phyloP scores from a whole-genome alignment of 441 rosid species.

The Biscutella auriculata region DNA sequence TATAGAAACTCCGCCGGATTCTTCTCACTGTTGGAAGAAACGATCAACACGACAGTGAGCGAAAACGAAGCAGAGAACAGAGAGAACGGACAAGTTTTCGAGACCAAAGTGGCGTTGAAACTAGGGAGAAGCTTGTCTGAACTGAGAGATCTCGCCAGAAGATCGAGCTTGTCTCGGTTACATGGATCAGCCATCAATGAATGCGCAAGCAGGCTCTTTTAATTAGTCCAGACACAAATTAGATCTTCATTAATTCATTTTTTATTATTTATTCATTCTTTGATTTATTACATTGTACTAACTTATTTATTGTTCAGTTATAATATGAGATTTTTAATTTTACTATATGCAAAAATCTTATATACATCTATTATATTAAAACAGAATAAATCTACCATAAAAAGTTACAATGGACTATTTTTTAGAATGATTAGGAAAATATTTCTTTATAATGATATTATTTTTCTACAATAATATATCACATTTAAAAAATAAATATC shows the following conservation, averaged over 20 bases:
- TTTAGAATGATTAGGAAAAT: too few species aligned
- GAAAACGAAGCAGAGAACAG: constrained; percentile 32
- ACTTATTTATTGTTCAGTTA: too few species aligned
- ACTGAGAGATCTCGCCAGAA: neutral
- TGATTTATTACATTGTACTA: too few species aligned
- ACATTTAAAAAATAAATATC: too few species aligned
- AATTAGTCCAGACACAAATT: neutral
- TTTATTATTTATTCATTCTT: neutral
- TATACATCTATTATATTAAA: too few species aligned
- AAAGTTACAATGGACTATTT: too few species aligned
- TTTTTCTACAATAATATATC: too few species aligned
- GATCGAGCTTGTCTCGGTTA: constrained; percentile 1
- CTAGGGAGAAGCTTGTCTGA: constrained; percentile 62
- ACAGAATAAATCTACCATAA: too few species aligned
- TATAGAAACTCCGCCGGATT: constrained; percentile 62
- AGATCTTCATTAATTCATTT: neutral
- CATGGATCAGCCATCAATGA: constrained; percentile 9
- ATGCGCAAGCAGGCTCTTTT: constrained; percentile 9
- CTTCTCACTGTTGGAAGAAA: constrained; percentile 37
- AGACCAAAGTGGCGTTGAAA: constrained; percentile 48
- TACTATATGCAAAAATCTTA: too few species aligned
- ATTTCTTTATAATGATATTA: too few species aligned
- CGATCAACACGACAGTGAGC: too few species aligned
- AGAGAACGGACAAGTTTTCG: constrained; percentile 47
- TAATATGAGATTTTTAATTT: too few species aligned